phyloP scores from a whole-genome alignment of 73 alveolate species.

The Paramecium pentaurelia region DNA sequence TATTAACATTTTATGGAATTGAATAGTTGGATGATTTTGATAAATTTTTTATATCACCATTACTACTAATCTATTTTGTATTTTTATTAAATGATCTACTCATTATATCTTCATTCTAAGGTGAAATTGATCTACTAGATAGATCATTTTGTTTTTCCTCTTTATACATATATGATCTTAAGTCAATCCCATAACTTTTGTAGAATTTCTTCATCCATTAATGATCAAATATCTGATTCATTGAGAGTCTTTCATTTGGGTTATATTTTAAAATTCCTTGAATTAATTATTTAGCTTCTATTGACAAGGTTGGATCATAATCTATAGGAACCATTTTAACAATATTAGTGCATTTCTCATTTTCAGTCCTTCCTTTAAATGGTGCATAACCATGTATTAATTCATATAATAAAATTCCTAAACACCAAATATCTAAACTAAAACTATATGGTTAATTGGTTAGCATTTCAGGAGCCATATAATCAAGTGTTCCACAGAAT shows the following conservation, averaged over 20 bases:
- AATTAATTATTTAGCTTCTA: slow-evolving; percentile 79
- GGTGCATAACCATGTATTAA: slow-evolving; percentile 90
- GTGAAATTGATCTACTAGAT: not conserved
- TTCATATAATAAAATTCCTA: slow-evolving; percentile 91
- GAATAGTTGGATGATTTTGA: not conserved
- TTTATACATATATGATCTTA: not conserved
- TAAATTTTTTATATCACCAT: not conserved
- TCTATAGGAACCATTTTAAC: slow-evolving; percentile 63
- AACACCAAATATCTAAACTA: slow-evolving; percentile 88
- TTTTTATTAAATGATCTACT: not conserved
- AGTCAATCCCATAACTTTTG: not conserved
- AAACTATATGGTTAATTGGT: slow-evolving; percentile 73
- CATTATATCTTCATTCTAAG: not conserved
- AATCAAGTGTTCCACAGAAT: slow-evolving; percentile 75
- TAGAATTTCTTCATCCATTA: slow-evolving; percentile 81
- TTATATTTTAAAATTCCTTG: slow-evolving; percentile 70
- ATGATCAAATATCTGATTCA: slow-evolving; percentile 82
- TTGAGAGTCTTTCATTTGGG: slow-evolving; percentile 81
- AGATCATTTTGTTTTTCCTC: not conserved
- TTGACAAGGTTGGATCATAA: slow-evolving; percentile 69
- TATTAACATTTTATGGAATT: not conserved
- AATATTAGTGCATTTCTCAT: slow-evolving; percentile 64
- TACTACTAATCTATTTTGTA: not conserved
- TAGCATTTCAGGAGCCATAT: slow-evolving; percentile 88
- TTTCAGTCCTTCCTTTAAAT: slow-evolving; percentile 50